These are phyloP conservation scores for Pseudoturritis turrita DNA, from an alignment of 345 rosid genomes.

Conservation along the genomic window DNA sequence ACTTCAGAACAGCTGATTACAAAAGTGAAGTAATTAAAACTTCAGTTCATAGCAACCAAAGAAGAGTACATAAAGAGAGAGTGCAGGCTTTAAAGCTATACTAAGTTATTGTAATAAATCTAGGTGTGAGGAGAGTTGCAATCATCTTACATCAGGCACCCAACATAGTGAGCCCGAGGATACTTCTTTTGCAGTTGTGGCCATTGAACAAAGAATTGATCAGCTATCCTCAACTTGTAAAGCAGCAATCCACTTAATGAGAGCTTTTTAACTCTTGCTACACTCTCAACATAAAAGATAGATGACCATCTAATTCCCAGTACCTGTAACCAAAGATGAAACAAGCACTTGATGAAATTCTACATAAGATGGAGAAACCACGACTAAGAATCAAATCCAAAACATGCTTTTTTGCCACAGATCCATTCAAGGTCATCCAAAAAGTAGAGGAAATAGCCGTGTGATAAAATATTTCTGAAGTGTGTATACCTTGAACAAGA, in stretches of 20 bases:
- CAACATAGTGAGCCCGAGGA: conserved; percentile 69
- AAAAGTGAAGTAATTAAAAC: neutral
- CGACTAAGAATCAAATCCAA: neutral
- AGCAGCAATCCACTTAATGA: conserved; percentile 86
- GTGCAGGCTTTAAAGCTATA: conserved; percentile 15
- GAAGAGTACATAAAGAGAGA: neutral
- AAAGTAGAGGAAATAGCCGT: neutral
- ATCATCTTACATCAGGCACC: conserved; percentile 69
- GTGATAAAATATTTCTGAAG: neutral
- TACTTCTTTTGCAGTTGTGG: conserved; percentile 65
- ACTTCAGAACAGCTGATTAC: neutral
- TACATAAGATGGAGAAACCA: neutral
- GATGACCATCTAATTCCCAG: conserved; percentile 81
- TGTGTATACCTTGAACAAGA: conserved; percentile 62
- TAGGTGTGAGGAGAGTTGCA: conserved; percentile 18
- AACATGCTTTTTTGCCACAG: neutral
- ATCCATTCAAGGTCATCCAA: neutral
- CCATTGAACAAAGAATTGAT: conserved; percentile 91
- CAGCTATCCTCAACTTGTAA: conserved; percentile 68
- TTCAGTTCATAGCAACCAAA: conserved; percentile 6
- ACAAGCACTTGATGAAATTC: neutral
- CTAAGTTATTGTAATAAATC: conserved; percentile 1
- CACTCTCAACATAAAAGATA: conserved; percentile 80
- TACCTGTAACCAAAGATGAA: conserved; percentile 40
- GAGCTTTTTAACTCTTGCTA: conserved; percentile 83